Evolutionary conservation across 371 early-diverging fungal species (phyloP).

Genomic region (Zychaea mexicana): DNA sequence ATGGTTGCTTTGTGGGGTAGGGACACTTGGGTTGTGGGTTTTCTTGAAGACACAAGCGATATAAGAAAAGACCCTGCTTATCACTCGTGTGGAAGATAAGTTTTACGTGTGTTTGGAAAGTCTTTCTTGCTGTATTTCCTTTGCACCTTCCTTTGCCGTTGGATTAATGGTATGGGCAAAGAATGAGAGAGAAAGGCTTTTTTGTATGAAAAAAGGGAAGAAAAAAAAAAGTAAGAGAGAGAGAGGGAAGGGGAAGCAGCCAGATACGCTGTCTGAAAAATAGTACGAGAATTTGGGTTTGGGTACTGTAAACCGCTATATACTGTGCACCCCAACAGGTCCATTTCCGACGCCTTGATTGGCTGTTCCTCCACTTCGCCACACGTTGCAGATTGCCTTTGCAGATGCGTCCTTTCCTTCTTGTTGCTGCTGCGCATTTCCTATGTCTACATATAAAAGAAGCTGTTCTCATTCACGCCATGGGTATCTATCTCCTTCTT

Average conservation of each 20-base stretch:
- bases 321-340: not conserved
- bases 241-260: not conserved
- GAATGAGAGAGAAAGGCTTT: not conserved
- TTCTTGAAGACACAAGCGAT: not conserved
- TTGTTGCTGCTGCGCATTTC: too few relatives aligned
- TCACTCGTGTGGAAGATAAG: not conserved
- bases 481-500: too few relatives aligned
- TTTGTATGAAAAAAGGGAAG: not conserved
- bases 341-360: not conserved
- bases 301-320: not conserved
- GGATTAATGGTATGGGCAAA: not conserved
- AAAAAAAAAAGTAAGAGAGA: not conserved
- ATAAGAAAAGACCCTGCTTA: not conserved
- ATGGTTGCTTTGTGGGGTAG: conserved; percentile 4
- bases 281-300: not conserved
- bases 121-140: too few relatives aligned
- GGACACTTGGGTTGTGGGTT: not conserved
- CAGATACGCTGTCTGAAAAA: not conserved
- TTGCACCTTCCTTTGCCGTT: not conserved
- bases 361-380: not conserved
- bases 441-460: too few relatives aligned
- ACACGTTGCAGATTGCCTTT: not conserved
- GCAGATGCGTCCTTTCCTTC: too few relatives aligned
- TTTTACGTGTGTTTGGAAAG: not conserved
- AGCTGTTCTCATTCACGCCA: too few relatives aligned